Base-by-base conservation (phyloP, 176 grass and related monocot genomes). In the Puya raimondii region DNA sequence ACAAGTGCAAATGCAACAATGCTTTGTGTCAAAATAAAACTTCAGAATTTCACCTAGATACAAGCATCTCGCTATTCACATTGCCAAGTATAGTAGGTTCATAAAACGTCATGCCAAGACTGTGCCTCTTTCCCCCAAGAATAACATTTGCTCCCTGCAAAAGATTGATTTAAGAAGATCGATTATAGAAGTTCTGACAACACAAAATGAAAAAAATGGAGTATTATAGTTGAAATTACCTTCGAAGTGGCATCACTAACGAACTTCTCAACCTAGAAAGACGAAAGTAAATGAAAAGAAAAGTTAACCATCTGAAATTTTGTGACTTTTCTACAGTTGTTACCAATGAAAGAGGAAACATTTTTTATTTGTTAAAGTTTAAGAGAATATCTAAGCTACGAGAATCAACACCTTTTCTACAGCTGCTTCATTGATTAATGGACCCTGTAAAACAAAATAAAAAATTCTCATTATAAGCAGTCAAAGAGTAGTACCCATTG, bases 371-470 rank as follows among this genome's bases (percentile, higher is more conserved):
- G 64, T 69, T 76, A 23, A 57, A 70, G 12, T 70, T 2, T 17
- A 10, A 12, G 64, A 63, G 76, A 63, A 58, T 58, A 58, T 58
- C 7, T 42, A 58, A 16, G 3, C 9, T 58, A 17, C 18, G 14
- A 67, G 51, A 33, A 53, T 67, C 51, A 72, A 48, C 53, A 93
- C 94, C 84, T 99, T 99, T 51, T 90, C 70, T 64, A 93, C 74
- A 74, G 87, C 82, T 78, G 87, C 87, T 90, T 90, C 77, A 75
- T 99, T 99, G 71, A 99, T 99, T 67, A 99, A 88, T 75, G 89
- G 89, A 78, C 94, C 94, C 94, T 99, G 77, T 53, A 75, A 76
- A 6, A 84, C 20, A 53, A 50, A 85, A 77, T 13, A 10, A 66
- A 71, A 47, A 48, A 26, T 65, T 64, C 15, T 78, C 54, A 63